These are phyloP conservation scores for Paxillus rubicundulus DNA, from an alignment of 768 basidiomycete genomes.

Conservation along the genomic window DNA sequence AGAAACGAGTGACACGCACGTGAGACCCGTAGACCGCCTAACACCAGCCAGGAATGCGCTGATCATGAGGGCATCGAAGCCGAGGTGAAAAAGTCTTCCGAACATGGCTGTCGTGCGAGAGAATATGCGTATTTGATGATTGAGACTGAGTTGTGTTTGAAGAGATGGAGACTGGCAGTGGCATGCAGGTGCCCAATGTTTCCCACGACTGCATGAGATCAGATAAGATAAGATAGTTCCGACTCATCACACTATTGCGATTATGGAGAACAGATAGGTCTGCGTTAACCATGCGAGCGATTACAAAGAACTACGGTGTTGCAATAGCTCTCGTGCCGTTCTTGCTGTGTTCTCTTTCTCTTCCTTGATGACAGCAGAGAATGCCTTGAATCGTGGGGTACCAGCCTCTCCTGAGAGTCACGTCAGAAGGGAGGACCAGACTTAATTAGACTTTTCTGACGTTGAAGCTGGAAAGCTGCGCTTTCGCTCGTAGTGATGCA, in stretches of 20 bases:
- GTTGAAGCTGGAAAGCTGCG: slow-evolving; percentile 72
- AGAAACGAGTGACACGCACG: slow-evolving; percentile 49
- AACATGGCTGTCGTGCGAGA: slow-evolving; percentile 19
- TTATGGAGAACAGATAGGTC: neutral
- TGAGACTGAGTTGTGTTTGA: neutral
- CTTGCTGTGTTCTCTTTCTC: slow-evolving; percentile 62
- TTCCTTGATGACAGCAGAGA: slow-evolving; percentile 73
- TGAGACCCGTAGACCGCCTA: slow-evolving; percentile 78
- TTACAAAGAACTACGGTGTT: slow-evolving; percentile 22
- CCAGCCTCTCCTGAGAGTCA: slow-evolving; percentile 52
- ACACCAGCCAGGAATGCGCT: slow-evolving; percentile 84
- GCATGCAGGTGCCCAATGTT: neutral
- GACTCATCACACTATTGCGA: too few relatives aligned
- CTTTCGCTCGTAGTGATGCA: slow-evolving; percentile 81
- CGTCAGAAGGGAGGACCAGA: slow-evolving; percentile 13
- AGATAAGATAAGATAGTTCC: neutral
- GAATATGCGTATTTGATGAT: neutral
- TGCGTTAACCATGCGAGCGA: neutral
- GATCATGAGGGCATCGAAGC: slow-evolving; percentile 75
- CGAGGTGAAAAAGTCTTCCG: slow-evolving; percentile 53
- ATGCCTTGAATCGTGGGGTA: slow-evolving; percentile 64
- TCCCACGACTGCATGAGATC: slow-evolving; percentile 15
- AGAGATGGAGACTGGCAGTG: neutral
- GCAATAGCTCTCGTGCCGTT: slow-evolving; percentile 33
- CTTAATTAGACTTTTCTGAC: slow-evolving; percentile 31